These are phyloP conservation scores for Melastoma candidum DNA, from an alignment of 441 rosid species.

Conservation along the genomic window DNA sequence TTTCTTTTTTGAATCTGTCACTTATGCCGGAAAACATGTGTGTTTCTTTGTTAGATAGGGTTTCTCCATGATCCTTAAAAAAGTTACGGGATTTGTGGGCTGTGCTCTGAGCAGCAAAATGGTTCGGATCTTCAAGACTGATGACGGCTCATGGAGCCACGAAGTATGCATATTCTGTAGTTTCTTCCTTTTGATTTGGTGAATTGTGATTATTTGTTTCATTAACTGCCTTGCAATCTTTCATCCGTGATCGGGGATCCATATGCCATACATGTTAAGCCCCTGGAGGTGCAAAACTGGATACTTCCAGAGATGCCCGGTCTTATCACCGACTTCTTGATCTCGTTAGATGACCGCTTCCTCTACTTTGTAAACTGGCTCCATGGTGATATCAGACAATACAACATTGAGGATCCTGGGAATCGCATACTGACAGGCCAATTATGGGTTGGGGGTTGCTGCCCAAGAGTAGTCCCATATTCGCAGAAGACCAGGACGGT, in stretches of 20 bases:
- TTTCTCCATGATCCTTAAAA: slow-evolving; percentile 87
- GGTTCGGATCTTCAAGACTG: slow-evolving; percentile 74
- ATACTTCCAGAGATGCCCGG: slow-evolving; percentile 94
- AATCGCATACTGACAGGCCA: slow-evolving; percentile 64
- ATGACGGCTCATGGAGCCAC: slow-evolving; percentile 72
- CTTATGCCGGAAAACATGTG: too few relatives aligned
- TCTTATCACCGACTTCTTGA: slow-evolving; percentile 75
- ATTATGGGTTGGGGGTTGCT: slow-evolving; percentile 85
- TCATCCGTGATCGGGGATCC: too few relatives aligned
- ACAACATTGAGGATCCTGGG: slow-evolving; percentile 60
- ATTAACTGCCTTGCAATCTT: too few relatives aligned
- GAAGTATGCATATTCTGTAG: slow-evolving; percentile 35
- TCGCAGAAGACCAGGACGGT: slow-evolving; percentile 54
- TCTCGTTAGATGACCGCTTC: slow-evolving; percentile 80
- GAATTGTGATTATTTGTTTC: not conserved
- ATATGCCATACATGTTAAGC: slow-evolving; percentile 52
- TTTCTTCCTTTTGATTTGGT: not conserved
- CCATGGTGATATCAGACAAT: slow-evolving; percentile 83
- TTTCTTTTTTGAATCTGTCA: too few relatives aligned
- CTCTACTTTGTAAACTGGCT: slow-evolving; percentile 86
- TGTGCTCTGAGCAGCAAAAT: slow-evolving; percentile 78
- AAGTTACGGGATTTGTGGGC: slow-evolving; percentile 70
- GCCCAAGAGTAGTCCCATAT: slow-evolving; percentile 54
- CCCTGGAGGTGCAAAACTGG: slow-evolving; percentile 86
- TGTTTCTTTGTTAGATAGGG: slow-evolving; percentile 39